These are phyloP conservation scores for Trypanosoma platydactyli DNA, from an alignment of 208 protist genomes.

Conservation along the genomic window DNA sequence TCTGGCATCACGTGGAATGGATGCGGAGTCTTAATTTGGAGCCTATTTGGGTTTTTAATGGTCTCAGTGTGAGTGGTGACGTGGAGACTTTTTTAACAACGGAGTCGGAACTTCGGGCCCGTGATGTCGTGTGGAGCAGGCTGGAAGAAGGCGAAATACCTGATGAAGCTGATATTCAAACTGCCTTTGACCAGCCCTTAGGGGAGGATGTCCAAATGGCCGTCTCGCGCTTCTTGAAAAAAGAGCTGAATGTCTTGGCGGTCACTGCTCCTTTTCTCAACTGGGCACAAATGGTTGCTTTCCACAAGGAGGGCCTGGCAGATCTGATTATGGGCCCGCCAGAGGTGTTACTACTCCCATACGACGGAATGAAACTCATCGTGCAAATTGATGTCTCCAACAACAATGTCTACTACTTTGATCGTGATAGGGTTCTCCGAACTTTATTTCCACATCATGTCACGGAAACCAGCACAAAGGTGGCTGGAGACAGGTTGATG, in stretches of 20 bases:
- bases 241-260: conserved; percentile 58
- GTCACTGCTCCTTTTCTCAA: conserved; percentile 83
- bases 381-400: conserved; percentile 65
- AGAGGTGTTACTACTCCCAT: conserved; percentile 84
- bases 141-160: conserved; percentile 59
- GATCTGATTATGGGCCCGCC: conserved; percentile 73
- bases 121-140: conserved; percentile 66
- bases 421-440: conserved; percentile 66
- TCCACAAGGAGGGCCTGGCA: conserved; percentile 74
- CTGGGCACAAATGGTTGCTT: conserved; percentile 86
- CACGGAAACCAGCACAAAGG: conserved; percentile 40
- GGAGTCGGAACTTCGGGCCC: conserved; percentile 47
- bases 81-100: conserved; percentile 76
- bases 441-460: conserved; percentile 69
- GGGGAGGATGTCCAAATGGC: conserved; percentile 80
- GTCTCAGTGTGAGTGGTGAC: conserved; percentile 79
- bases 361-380: conserved; percentile 70
- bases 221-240: conserved; percentile 71
- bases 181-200: conserved; percentile 73
- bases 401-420: conserved; percentile 55
- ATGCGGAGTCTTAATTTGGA: conserved; percentile 68
- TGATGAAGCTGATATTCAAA: conserved; percentile 38
- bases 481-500: conserved; percentile 74
- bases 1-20: conserved; percentile 61
- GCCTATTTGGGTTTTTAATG: conserved; percentile 84